Conservation (phyloP, 768 basidiomycete species). For the Boletus sp. region DNA sequence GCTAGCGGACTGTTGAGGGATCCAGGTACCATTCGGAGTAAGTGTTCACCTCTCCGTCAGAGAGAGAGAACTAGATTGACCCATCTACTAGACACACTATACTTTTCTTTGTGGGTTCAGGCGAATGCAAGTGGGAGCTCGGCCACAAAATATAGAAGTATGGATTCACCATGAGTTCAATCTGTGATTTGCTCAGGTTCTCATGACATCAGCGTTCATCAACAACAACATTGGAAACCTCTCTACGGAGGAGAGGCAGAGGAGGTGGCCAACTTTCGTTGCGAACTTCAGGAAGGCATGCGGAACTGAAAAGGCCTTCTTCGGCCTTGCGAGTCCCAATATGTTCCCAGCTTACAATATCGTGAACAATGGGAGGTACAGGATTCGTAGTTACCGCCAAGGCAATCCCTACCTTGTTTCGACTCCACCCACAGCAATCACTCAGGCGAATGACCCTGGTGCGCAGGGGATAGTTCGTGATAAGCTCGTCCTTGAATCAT, state of each 20-base stretch:
- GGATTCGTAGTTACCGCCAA: not conserved
- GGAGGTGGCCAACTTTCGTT: not conserved
- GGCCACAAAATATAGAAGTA: not conserved
- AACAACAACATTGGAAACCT: not conserved
- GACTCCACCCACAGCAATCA: not conserved
- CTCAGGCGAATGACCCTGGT: not conserved
- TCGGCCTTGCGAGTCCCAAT: not conserved
- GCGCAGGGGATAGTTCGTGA: not conserved
- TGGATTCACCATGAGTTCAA: not conserved
- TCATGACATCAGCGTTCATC: not conserved
- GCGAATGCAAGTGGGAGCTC: not conserved
- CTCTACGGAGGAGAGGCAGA: not conserved
- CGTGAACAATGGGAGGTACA: not conserved
- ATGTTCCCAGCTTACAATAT: not conserved
- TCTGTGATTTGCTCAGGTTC: not conserved
- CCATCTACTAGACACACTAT: not conserved
- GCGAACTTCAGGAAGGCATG: not conserved
- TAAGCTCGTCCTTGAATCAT: too few species aligned
- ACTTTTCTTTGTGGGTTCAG: not conserved
- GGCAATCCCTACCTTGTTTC: not conserved
- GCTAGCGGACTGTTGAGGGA: not conserved
- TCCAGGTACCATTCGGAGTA: slow-evolving; percentile 1
- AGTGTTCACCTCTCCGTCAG: not conserved
- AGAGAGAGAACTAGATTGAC: not conserved
- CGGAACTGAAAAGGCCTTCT: not conserved